Conservation (phyloP, 2,329 filamentous ascomycete species). For the Aphanoascus verrucosus region DNA sequence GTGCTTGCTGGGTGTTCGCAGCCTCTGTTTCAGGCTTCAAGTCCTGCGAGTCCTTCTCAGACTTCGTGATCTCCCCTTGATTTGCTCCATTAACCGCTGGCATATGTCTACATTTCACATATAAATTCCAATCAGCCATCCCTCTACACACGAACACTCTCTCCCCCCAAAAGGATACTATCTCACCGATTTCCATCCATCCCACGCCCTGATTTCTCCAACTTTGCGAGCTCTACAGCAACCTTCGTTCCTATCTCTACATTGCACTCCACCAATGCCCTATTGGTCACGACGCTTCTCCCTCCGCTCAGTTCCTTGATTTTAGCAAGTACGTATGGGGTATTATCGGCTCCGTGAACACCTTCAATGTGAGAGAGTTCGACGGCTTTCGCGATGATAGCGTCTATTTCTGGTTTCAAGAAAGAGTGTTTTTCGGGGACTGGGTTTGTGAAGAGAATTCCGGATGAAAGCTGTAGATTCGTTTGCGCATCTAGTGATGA, state of each 20-base stretch:
- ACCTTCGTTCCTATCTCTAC: conserved; percentile 54
- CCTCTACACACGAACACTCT: conserved; percentile 12
- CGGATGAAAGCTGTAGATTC: conserved; percentile 60
- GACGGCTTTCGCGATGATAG: conserved; percentile 57
- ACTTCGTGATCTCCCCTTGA: conserved; percentile 16
- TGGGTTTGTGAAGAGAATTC: conserved; percentile 80
- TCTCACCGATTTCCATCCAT: conserved; percentile 31
- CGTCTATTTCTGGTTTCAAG: conserved; percentile 58
- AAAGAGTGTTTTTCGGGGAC: conserved; percentile 63
- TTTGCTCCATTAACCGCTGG: conserved; percentile 17
- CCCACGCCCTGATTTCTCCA: conserved; percentile 37
- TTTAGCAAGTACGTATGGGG: conserved; percentile 68
- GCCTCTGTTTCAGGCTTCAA: conserved; percentile 13
- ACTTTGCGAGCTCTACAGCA: conserved; percentile 49
- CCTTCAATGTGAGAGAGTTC: conserved; percentile 54
- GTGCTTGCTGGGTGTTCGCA: background rate
- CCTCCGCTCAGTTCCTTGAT: conserved; percentile 69
- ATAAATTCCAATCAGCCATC: conserved; percentile 28
- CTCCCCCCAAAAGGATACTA: conserved; percentile 15
- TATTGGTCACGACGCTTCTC: conserved; percentile 63
- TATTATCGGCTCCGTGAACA: conserved; percentile 64
- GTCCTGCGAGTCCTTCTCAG: conserved; percentile 19
- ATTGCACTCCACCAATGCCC: conserved; percentile 56
- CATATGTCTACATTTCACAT: conserved; percentile 18
- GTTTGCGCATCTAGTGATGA: conserved; percentile 54